These are phyloP conservation scores for Papiliotrema flavescens DNA, from an alignment of 1,284 basidiomycete genomes.

Conservation along the genomic window DNA sequence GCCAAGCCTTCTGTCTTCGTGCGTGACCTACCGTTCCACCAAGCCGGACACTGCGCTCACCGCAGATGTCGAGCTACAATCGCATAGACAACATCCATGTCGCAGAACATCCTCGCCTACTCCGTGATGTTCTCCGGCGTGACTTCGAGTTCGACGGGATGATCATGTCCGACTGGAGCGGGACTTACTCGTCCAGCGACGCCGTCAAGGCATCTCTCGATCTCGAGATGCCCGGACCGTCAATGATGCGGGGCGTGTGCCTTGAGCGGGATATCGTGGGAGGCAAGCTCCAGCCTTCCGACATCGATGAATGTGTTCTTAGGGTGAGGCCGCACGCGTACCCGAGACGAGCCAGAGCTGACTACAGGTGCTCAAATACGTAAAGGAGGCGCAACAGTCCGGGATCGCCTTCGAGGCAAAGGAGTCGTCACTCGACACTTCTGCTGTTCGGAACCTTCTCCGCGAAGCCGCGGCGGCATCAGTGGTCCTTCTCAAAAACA, in stretches of 20 bases:
- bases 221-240: slow-evolving; percentile 55
- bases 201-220: slow-evolving; percentile 71
- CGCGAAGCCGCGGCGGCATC: slow-evolving; percentile 61
- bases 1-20: slow-evolving; percentile 24
- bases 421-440: slow-evolving; percentile 40
- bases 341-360: neutral
- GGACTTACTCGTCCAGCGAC: slow-evolving; percentile 63
- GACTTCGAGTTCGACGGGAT: slow-evolving; percentile 46
- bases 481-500: slow-evolving; percentile 55
- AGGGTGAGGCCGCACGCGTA: slow-evolving; percentile 45
- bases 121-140: slow-evolving; percentile 63
- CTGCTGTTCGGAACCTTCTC: slow-evolving; percentile 53
- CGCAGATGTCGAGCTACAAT: slow-evolving; percentile 52
- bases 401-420: slow-evolving; percentile 41
- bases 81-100: slow-evolving; percentile 62
- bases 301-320: slow-evolving; percentile 64
- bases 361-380: slow-evolving; percentile 22
- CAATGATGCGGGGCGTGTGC: slow-evolving; percentile 30
- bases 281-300: slow-evolving; percentile 62
- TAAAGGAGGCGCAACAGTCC: slow-evolving; percentile 20
- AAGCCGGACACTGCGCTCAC: slow-evolving; percentile 49
- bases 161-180: slow-evolving; percentile 68
- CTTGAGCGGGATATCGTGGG: slow-evolving; percentile 61
- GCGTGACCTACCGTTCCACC: slow-evolving; percentile 10
- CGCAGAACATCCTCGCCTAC: slow-evolving; percentile 61